Evolutionary conservation across 2,329 filamentous ascomycete genomes (phyloP), one percentile per base, ranked within the genome.

Genomic region (Chaetomium globosum): DNA sequence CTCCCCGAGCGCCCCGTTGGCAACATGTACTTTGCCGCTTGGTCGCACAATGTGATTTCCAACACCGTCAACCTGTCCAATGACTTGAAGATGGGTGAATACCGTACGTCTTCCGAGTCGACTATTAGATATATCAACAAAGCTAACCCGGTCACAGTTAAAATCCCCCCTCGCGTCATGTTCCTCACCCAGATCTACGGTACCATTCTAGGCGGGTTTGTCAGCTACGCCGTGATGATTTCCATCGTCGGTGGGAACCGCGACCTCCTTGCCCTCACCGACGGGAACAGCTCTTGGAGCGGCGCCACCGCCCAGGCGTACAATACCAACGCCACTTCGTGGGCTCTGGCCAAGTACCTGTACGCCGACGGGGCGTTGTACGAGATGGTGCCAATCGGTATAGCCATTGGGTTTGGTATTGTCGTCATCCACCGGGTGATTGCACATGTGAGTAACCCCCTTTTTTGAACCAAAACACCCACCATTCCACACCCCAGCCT

Each of bases 31-130:
- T 85, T 85, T 71, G 81, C 83, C 8, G 80, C 80, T 12, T 86
- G 83, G 83, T 86, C 83, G 1, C 84, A 87, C 73, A 84, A 81
- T 46, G 81, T 86, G 57, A 85, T 87, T 57, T 13, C 63, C 2
- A 83, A 83, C 58, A 75, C 78, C 0, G 80, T 86, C 53, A 81
- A 76, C 61, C 74, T 87, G 7, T 82, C 77, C 46, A 81, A 79
- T 55, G 83, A 85, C 67, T 72, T 87, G 28, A 87, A 87, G 74
- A 80, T 86, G 78, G 85, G 84, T 23, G 82, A 86, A 75, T 87
- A 87, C 59, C 79, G 82, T 82, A 74, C 59, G 80, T 76, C 1
- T 12, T 36, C 21, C 48, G 30, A 36, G 16, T 19, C 10, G 19
- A n/a, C 39, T n/a, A 5, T 5, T 7, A n/a, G 3, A 5, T 5